These are phyloP conservation scores for Drechslerella dactyloides DNA, from an alignment of 2,329 filamentous ascomycete genomes.

Conservation along the genomic window DNA sequence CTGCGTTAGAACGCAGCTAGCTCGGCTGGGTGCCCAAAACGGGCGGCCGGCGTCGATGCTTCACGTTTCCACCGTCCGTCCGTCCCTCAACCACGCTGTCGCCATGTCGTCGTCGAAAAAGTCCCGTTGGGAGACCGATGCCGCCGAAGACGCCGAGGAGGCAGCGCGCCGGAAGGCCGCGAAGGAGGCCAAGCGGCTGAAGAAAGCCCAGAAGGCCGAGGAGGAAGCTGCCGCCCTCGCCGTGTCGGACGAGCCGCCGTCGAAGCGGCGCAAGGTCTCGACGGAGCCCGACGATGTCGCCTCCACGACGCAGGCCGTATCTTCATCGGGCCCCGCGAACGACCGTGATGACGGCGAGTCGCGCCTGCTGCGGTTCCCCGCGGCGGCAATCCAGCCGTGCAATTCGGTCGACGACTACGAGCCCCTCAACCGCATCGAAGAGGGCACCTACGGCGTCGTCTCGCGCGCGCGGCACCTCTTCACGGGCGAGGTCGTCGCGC, in stretches of 20 bases:
- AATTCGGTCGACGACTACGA: constrained; percentile 87
- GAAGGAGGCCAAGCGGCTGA: constrained; percentile 66
- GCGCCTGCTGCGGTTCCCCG: constrained; percentile 74
- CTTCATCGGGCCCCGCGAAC: constrained; percentile 55
- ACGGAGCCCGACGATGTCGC: constrained; percentile 58
- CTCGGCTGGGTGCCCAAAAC: constrained; percentile 1
- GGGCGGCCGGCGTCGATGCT: neutral
- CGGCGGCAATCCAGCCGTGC: constrained; percentile 68
- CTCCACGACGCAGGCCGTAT: constrained; percentile 65
- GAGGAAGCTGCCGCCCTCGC: constrained; percentile 56
- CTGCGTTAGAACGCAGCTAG: neutral
- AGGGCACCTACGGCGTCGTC: constrained; percentile 95
- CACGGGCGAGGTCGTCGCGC: constrained; percentile 81
- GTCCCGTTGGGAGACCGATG: constrained; percentile 87
- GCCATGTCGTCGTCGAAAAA: constrained; percentile 67
- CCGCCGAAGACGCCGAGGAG: constrained; percentile 77
- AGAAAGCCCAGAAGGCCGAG: constrained; percentile 56
- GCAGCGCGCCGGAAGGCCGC: constrained; percentile 79
- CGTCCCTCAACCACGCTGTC: too few species aligned
- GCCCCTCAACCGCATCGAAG: constrained; percentile 93
- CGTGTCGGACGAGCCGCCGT: constrained; percentile 51
- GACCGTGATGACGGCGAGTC: constrained; percentile 58
- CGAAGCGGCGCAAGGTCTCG: constrained; percentile 35
- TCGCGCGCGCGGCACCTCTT: constrained; percentile 77
- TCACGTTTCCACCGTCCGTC: neutral